A percentile compares a stretch with the other conserved stretches of the same genome.
phyloP scores from a whole-genome alignment of 495 filamentous ascomycete species.

The Lichina pygmaea region DNA sequence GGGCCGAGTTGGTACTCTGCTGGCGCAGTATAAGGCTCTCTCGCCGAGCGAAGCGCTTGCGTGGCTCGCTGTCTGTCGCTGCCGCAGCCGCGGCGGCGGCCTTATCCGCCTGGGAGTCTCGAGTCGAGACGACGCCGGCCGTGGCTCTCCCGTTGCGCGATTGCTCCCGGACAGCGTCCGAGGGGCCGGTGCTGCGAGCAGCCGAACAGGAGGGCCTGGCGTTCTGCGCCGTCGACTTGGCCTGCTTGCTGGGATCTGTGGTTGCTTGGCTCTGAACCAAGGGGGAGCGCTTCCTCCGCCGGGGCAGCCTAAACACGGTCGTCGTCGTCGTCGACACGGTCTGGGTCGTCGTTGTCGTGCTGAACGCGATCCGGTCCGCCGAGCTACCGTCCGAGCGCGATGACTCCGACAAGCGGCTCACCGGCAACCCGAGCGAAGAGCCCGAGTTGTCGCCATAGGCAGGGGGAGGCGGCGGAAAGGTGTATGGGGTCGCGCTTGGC shows the following conservation, averaged over 20 bases:
- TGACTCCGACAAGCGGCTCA: conserved; percentile 63
- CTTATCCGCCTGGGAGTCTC: background rate
- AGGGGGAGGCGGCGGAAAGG: conserved; percentile 22
- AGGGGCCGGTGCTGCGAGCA: too few relatives aligned
- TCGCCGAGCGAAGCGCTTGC: conserved; percentile 1
- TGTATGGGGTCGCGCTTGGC: conserved; percentile 28
- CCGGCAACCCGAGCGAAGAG: conserved; percentile 36
- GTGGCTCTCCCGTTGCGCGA: background rate
- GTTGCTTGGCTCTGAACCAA: conserved; percentile 10
- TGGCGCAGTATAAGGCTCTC: conserved; percentile 20
- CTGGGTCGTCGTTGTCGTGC: conserved; percentile 34
- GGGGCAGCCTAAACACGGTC: conserved; percentile 49
- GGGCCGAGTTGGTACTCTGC: conserved; percentile 36
- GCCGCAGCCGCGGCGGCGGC: too few relatives aligned
- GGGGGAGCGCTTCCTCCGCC: conserved; percentile 55
- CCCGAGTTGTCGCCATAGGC: conserved; percentile 37
- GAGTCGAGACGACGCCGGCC: background rate
- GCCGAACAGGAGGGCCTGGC: too few relatives aligned
- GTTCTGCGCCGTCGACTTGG: too few relatives aligned
- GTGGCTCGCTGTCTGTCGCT: background rate
- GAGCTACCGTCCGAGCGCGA: conserved; percentile 74
- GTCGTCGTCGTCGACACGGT: conserved; percentile 36
- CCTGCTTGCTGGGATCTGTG: too few relatives aligned
- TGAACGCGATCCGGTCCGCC: conserved; percentile 39
- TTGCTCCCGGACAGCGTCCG: background rate